Conservation (phyloP, 2,329 filamentous ascomycete species). For the Blumeria graminis region DNA sequence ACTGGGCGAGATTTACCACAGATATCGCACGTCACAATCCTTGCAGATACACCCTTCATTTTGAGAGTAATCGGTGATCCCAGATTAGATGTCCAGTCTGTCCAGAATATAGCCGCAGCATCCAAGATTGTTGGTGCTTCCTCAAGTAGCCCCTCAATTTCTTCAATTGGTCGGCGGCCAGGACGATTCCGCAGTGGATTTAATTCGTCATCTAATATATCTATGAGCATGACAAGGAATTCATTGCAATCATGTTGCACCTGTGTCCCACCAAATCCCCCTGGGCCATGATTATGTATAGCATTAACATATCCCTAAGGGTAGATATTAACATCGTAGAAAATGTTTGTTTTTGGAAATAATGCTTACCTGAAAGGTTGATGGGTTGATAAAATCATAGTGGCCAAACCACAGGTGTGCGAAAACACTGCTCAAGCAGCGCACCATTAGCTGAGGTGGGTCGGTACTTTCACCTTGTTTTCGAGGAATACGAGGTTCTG, state of each 20-base stretch:
- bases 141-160: conserved; percentile 1
- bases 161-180: conserved; percentile 2
- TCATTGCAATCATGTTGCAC: conserved; percentile 77
- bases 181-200: conserved; percentile 39
- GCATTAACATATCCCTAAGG: conserved; percentile 10
- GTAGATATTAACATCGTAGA: conserved; percentile 2
- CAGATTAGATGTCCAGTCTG: background rate
- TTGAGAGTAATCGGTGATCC: background rate
- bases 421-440: conserved; percentile 33
- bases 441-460: conserved; percentile 33
- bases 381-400: conserved; percentile 21
- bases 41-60: conserved; percentile 1
- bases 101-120: background rate
- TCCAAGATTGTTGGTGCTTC: background rate
- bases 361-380: conserved; percentile 30
- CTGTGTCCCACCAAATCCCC: conserved; percentile 35
- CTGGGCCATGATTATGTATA: conserved; percentile 3
- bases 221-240: conserved; percentile 62
- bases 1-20: background rate
- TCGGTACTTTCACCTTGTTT: conserved; percentile 31
- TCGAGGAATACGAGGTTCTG: conserved; percentile 39
- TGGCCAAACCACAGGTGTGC: conserved; percentile 16
- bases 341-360: background rate
- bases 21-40: background rate
- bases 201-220: conserved; percentile 66